A percentile compares a stretch with the other conserved stretches of the same genome.
phyloP scores from a whole-genome alignment of 306 rosid species.

The Fragaria nilgerrensis region DNA sequence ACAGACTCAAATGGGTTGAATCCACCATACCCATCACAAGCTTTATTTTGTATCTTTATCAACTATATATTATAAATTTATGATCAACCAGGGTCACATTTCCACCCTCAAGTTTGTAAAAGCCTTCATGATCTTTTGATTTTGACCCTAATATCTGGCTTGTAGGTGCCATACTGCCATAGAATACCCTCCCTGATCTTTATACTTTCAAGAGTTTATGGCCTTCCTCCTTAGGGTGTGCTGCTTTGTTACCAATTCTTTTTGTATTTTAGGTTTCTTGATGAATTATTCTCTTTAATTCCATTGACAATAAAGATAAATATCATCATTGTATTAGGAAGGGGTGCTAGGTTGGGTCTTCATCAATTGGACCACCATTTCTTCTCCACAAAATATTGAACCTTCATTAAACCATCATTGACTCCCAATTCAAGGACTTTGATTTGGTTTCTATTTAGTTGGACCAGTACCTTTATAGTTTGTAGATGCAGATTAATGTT shows the following conservation, averaged over 20 bases:
- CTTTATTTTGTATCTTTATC: slow-evolving; percentile 31
- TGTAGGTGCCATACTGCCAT: slow-evolving; percentile 36
- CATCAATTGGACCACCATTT: slow-evolving; percentile 24
- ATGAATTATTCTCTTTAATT: not conserved
- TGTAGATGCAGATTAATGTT: not conserved
- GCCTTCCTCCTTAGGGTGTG: not conserved
- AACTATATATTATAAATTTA: slow-evolving; percentile 14
- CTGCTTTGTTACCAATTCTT: not conserved
- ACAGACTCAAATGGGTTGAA: slow-evolving; percentile 57
- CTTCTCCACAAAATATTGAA: slow-evolving; percentile 10
- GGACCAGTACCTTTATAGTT: slow-evolving; percentile 38
- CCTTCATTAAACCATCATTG: slow-evolving; percentile 18
- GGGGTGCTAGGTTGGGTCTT: slow-evolving; percentile 30
- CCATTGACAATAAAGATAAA: slow-evolving; percentile 20
- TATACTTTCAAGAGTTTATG: slow-evolving; percentile 19
- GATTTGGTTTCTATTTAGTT: slow-evolving; percentile 17
- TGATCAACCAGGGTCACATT: slow-evolving; percentile 17
- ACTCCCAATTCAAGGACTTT: slow-evolving; percentile 17
- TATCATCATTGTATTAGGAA: slow-evolving; percentile 32
- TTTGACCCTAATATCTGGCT: slow-evolving; percentile 41
- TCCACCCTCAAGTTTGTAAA: slow-evolving; percentile 50
- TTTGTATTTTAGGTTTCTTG: slow-evolving; percentile 14
- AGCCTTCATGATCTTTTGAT: slow-evolving; percentile 18
- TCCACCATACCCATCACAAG: slow-evolving; percentile 40
- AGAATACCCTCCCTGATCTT: slow-evolving; percentile 16